These are phyloP conservation scores for Cyclotella baltica DNA, from an alignment of 108 stramenopile species.

Conservation along the genomic window DNA sequence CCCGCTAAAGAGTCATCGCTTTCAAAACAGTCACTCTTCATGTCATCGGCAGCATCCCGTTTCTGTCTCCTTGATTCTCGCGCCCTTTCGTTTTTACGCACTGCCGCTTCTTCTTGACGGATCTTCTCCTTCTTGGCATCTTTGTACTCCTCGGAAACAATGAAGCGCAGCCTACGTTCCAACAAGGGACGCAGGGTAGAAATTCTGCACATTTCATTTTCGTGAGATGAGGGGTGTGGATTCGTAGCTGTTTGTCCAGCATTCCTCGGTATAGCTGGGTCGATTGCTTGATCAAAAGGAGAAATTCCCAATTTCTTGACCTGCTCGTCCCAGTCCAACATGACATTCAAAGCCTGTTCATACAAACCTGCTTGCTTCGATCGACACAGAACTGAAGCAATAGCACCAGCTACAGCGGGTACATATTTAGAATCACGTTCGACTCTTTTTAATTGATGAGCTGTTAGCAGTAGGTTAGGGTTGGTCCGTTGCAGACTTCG, in stretches of 20 bases:
- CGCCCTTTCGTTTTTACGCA: slow-evolving; percentile 13
- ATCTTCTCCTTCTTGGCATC: slow-evolving; percentile 29
- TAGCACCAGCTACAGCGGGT: slow-evolving; percentile 65
- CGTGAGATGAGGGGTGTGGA: neutral
- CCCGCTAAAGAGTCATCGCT: slow-evolving; percentile 9
- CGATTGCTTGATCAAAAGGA: slow-evolving; percentile 7
- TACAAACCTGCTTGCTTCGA: slow-evolving; percentile 33
- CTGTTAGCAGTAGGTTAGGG: slow-evolving; percentile 72
- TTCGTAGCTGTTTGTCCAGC: neutral
- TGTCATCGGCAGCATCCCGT: slow-evolving; percentile 3
- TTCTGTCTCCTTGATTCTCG: slow-evolving; percentile 10
- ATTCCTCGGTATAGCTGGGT: neutral
- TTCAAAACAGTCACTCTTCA: slow-evolving; percentile 34
- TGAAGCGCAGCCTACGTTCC: slow-evolving; percentile 29
- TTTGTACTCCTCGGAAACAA: slow-evolving; percentile 43
- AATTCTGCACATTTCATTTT: slow-evolving; percentile 20
- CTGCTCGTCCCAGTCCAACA: slow-evolving; percentile 40
- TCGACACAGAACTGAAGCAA: slow-evolving; percentile 64
- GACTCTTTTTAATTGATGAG: slow-evolving; percentile 63
- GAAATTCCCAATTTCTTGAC: slow-evolving; percentile 18
- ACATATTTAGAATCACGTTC: slow-evolving; percentile 80
- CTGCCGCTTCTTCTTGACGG: slow-evolving; percentile 16
- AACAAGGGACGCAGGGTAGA: slow-evolving; percentile 20
- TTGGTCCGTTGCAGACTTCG: slow-evolving; percentile 75
- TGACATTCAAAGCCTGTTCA: slow-evolving; percentile 13